These are phyloP conservation scores for Oenanthe javanica DNA, from an alignment of 140 eudicot genomes.

Conservation along the genomic window DNA sequence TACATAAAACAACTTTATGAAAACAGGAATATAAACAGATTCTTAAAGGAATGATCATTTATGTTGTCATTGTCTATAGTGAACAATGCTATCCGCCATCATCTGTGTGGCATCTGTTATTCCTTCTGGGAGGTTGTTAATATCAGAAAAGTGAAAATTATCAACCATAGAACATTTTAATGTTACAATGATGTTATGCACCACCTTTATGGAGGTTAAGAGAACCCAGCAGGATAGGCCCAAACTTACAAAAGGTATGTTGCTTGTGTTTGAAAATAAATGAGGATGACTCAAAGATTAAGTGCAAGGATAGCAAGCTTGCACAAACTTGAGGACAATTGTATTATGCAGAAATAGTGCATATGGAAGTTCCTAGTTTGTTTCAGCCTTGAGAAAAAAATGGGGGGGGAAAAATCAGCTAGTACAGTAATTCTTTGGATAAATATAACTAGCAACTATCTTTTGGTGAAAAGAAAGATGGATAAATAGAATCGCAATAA, in stretches of 20 bases:
- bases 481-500: not conserved
- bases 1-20: not conserved
- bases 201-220: not conserved
- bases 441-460: not conserved
- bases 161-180: not conserved
- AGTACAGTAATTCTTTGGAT: not conserved
- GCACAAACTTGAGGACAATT: not conserved
- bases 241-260: not conserved
- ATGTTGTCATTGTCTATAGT: not conserved
- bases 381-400: not conserved
- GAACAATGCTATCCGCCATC: not conserved
- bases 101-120: not conserved
- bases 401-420: not conserved
- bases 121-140: not conserved
- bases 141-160: not conserved
- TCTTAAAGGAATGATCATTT: not conserved
- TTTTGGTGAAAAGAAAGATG: not conserved
- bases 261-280: not conserved
- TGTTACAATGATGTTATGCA: not conserved
- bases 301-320: not conserved
- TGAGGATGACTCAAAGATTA: not conserved
- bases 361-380: constrained; percentile 3
- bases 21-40: not conserved
- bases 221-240: not conserved
- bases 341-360: not conserved